Evolutionary conservation across 106 monocot species (phyloP), one percentile per base, ranked within the genome.

Genomic region (Agapanthus africanus): DNA sequence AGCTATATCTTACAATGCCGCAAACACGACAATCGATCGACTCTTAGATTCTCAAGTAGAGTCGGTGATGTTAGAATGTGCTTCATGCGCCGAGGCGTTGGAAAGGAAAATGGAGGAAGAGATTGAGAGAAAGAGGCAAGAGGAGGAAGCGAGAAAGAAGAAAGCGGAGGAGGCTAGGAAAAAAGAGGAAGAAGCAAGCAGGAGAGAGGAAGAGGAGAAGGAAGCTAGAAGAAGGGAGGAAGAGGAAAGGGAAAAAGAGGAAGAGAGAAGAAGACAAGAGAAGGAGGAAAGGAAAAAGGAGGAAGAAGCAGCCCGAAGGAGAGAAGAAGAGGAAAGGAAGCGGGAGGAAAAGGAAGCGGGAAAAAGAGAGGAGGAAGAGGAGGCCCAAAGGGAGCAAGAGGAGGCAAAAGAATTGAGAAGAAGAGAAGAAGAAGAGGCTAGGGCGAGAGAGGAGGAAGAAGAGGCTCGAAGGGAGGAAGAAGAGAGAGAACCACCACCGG

Each of bases 21-120:
- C 68, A 6, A 84, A 83, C 31, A 77, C 76, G 30, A 78, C 70
- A 0, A 49, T 85, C 0, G 81, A 76, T 0, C 9, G 61, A 40
- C 31, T 91, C 13, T 39, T 88, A 63, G 44, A 71, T 21, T 35
- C 77, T 2, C 86, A 87, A 35, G 30, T 59, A 0, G 74, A 83
- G 26, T 41, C 77, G 0, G 69, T 86, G 7, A 81, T 93, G 56
- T 70, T 88, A 16, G 77, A 73, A 7, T 88, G 92, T 26, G 68
- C 73, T 2, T 83, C 85, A 0, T 92, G 88, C 26, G 88, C 88
- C 0, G 88, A 93, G 74, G 81, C 88, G 18, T 59, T 77, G 64
- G 77, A 68, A 52, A 68, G 26, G 39, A 76, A 73, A 40, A 75
- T 67, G 38, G 70, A 71, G 37, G 67, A 66, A 23, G 82, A 78